Percentiles rank a stretch among this genome's conserved stretches.
These are phyloP conservation scores for Chrysopogon serrulatus DNA, from an alignment of 176 grass and related monocot genomes.

Conservation along the genomic window DNA sequence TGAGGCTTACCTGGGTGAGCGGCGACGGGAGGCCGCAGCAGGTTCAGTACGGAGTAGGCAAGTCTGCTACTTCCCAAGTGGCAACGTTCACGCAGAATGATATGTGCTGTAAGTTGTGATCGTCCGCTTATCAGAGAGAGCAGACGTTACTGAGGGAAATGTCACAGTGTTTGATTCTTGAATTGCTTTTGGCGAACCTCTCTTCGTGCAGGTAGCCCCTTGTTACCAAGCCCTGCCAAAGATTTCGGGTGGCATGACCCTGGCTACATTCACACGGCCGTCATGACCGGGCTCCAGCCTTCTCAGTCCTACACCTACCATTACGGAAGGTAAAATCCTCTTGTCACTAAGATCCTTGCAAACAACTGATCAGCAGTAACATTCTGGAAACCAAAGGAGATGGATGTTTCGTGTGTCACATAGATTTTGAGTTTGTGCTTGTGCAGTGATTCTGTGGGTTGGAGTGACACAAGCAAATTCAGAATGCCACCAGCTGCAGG, in stretches of 20 bases:
- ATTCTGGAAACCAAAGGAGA: background rate
- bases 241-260: slow-evolving; percentile 93
- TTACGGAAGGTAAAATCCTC: slow-evolving; percentile 55
- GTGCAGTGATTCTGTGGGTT: slow-evolving; percentile 68
- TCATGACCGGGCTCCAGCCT: slow-evolving; percentile 64
- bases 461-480: slow-evolving; percentile 52
- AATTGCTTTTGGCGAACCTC: background rate
- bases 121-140: background rate
- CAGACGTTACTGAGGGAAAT: no score
- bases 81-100: slow-evolving; percentile 64
- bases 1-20: slow-evolving; percentile 88
- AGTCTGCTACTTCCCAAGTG: slow-evolving; percentile 33
- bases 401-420: background rate
- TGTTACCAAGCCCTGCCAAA: slow-evolving; percentile 61
- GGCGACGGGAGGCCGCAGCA: slow-evolving; percentile 64
- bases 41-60: slow-evolving; percentile 47
- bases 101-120: slow-evolving; percentile 65
- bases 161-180: background rate
- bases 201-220: background rate
- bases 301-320: slow-evolving; percentile 64
- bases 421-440: background rate
- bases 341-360: background rate
- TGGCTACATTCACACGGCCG: slow-evolving; percentile 68
- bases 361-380: background rate
- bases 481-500: slow-evolving; percentile 68